These are phyloP conservation scores for Solanum raphanifolium DNA, from an alignment of 257 asterid genomes.

Conservation along the genomic window DNA sequence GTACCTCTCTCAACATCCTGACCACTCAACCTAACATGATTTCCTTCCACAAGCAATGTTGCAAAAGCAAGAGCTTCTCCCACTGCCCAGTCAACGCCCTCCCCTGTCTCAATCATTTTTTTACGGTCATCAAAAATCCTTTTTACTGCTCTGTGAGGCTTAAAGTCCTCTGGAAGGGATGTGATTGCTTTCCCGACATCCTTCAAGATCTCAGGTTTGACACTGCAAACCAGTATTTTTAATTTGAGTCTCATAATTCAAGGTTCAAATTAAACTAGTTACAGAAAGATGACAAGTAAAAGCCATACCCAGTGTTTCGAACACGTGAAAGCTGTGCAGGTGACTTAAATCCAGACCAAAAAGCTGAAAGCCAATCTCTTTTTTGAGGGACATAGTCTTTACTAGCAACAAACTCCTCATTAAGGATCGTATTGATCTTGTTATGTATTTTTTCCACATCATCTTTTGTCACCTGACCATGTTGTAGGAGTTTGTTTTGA, in stretches of 20 bases:
- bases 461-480: slow-evolving; percentile 60
- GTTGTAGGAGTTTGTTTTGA: slow-evolving; percentile 69
- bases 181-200: slow-evolving; percentile 86
- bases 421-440: slow-evolving; percentile 73
- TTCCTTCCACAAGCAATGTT: slow-evolving; percentile 87
- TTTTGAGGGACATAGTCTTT: slow-evolving; percentile 77
- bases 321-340: slow-evolving; percentile 90
- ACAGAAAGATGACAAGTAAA: background rate
- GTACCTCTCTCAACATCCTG: slow-evolving; percentile 99
- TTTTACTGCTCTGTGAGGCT: slow-evolving; percentile 79
- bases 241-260: background rate
- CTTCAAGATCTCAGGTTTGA: slow-evolving; percentile 86
- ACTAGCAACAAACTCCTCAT: slow-evolving; percentile 92
- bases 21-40: slow-evolving; percentile 97
- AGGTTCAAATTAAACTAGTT: background rate
- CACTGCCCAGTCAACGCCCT: slow-evolving; percentile 97
- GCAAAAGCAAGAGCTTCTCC: slow-evolving; percentile 99
- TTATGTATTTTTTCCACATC: slow-evolving; percentile 57
- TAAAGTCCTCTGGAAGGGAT: slow-evolving; percentile 65
- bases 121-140: slow-evolving; percentile 80
- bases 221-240: slow-evolving; percentile 34
- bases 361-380: slow-evolving; percentile 99
- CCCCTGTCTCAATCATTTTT: slow-evolving; percentile 90
- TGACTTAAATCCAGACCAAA: slow-evolving; percentile 90
- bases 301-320: slow-evolving; percentile 74